These are phyloP conservation scores for Aspergillus persii DNA, from an alignment of 2,329 filamentous ascomycete species.

Conservation along the genomic window DNA sequence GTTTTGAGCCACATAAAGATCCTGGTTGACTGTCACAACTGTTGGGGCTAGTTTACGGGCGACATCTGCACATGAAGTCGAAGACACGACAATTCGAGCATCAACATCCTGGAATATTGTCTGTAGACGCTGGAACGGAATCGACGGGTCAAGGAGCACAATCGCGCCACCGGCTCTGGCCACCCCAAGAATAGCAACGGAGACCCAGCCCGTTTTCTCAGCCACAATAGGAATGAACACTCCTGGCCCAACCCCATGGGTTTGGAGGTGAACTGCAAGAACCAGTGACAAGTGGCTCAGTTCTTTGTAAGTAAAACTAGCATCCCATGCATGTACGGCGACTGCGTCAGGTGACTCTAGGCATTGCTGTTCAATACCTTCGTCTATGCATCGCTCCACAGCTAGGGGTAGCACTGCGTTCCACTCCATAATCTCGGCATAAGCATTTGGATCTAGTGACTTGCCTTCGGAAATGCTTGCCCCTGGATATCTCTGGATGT, in stretches of 20 bases:
- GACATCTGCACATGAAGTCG: not conserved
- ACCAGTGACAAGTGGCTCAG: constrained; percentile 30
- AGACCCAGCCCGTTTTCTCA: constrained; percentile 24
- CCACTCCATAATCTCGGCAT: constrained; percentile 9
- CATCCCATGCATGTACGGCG: constrained; percentile 28
- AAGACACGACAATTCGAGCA: not conserved
- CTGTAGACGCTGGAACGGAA: not conserved
- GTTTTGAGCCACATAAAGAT: constrained; percentile 12
- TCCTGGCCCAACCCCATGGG: constrained; percentile 27
- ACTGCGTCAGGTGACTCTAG: constrained; percentile 9
- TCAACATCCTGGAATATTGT: not conserved
- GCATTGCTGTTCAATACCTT: constrained; percentile 4
- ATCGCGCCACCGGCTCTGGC: not conserved
- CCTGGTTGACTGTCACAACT: not conserved
- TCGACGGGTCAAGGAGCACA: not conserved
- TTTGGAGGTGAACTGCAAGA: constrained; percentile 27
- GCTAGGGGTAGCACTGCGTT: constrained; percentile 1
- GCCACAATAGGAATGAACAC: constrained; percentile 23
- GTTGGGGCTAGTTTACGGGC: not conserved
- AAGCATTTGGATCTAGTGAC: not conserved
- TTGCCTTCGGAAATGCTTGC: not conserved
- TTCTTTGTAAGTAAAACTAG: constrained; percentile 23
- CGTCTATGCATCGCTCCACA: constrained; percentile 6
- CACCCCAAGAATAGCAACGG: not conserved
- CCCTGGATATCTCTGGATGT: not conserved